These are phyloP conservation scores for Saccharomycopsis fermentans DNA, from an alignment of 805 yeast species.

Conservation along the genomic window DNA sequence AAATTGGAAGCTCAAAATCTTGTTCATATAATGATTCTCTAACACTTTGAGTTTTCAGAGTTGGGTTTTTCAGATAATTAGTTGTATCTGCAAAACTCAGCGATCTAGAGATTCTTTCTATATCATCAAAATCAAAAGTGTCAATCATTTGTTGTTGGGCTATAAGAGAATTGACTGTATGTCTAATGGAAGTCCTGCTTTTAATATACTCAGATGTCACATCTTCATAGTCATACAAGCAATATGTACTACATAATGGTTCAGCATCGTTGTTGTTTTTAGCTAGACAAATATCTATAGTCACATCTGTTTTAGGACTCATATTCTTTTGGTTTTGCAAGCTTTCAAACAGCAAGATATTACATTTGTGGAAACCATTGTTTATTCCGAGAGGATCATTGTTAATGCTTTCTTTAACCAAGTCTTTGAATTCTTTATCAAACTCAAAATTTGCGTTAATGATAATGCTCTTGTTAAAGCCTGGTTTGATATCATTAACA, in stretches of 20 bases:
- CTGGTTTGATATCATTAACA: conserved; percentile 16
- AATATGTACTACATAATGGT: background rate
- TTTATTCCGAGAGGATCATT: conserved; percentile 1
- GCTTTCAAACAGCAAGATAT: background rate
- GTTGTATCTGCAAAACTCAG: background rate
- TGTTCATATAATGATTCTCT: background rate
- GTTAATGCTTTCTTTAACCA: conserved; percentile 1
- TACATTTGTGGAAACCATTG: background rate
- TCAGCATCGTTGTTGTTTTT: background rate
- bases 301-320: background rate
- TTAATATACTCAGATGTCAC: background rate
- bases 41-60: background rate
- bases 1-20: conserved; percentile 13
- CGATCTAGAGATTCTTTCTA: background rate
- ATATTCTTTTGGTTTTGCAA: background rate
- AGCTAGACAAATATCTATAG: background rate
- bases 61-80: background rate
- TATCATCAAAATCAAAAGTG: background rate
- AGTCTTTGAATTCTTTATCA: conserved; percentile 7
- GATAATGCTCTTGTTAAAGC: conserved; percentile 13
- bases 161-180: background rate
- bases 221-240: background rate
- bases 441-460: conserved; percentile 7
- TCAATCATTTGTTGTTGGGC: background rate
- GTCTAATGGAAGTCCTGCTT: conserved; percentile 1